phyloP scores from a whole-genome alignment of 2,329 filamentous ascomycete species.

The Exophiala xenobiotica region DNA sequence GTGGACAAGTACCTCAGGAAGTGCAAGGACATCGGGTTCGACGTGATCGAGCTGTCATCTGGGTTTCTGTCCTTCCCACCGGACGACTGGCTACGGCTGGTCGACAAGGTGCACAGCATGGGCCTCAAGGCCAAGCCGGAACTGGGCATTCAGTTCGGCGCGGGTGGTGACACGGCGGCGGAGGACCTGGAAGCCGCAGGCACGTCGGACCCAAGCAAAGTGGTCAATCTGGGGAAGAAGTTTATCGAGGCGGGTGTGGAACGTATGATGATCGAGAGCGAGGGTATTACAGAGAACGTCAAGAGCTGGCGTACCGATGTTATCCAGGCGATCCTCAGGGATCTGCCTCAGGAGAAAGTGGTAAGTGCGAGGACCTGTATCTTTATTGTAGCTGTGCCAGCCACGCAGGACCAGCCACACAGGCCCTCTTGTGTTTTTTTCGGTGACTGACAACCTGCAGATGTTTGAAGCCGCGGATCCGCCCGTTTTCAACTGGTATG shows the following conservation, averaged over 20 bases:
- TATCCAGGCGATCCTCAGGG: constrained; percentile 53
- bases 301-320: constrained; percentile 56
- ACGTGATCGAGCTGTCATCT: constrained; percentile 55
- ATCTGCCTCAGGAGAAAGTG: constrained; percentile 52
- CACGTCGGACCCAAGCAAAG: constrained; percentile 50
- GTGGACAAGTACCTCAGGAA: constrained; percentile 54
- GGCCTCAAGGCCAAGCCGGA: constrained; percentile 56
- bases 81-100: constrained; percentile 54
- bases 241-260: constrained; percentile 56
- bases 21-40: constrained; percentile 55
- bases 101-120: constrained; percentile 49
- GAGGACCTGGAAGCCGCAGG: constrained; percentile 49
- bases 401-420: too few species aligned
- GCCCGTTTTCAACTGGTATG: constrained; percentile 57
- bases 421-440: too few species aligned
- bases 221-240: constrained; percentile 50
- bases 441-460: too few species aligned
- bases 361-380: too few species aligned
- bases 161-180: constrained; percentile 53
- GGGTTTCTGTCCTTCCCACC: constrained; percentile 56
- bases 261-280: constrained; percentile 59
- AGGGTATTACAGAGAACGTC: constrained; percentile 60
- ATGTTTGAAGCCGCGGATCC: constrained; percentile 61
- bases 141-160: constrained; percentile 58
- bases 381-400: too few species aligned